Base-by-base conservation (phyloP, 2,329 filamentous ascomycete genomes). In the Epichloe sp. region DNA sequence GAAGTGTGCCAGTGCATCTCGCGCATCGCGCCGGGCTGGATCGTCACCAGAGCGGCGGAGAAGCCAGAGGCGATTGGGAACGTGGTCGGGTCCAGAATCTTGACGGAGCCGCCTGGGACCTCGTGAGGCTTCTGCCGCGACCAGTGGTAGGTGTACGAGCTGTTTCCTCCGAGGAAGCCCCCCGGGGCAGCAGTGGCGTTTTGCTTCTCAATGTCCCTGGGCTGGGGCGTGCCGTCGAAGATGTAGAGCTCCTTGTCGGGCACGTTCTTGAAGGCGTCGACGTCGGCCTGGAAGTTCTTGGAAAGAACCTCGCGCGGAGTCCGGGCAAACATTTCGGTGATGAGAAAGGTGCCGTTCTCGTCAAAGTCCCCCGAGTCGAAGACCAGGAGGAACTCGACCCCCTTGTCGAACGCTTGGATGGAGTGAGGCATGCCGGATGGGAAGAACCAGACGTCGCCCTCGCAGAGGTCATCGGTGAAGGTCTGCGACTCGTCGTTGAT, bases 1-100 rank as follows among this genome's bases (percentile, higher is more conserved):
- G 69, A 71, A 1, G 76, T 75, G 64, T 83, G 79, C 79, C 79
- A 83, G 65, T 83, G 79, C 43, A 83, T 66, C 59, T 83, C 79
- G 21, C 80, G 73, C 76, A 83, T 78, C 1, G 78, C 79, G n/a
- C 79, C 79, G 0, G 79, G 78, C 57, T 79, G 68, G 35, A 82
- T 66, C 2, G 73, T 77, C 10, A 82, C 75, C 2, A 82, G 67
- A 0, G 77, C 78, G 0, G 73, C 73, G 3, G 78, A 76, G 60
- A 82, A 79, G 51, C 69, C 71, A 11, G 60, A 62, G 0, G 79
- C 75, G 31, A 79, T 66, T 5, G 79, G 79, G 63, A 83, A 83
- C 1, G 71, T 78, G 0, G 64, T 60, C 0, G 76, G 71, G 57
- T 83, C 79, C 6, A 82, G 60, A 50, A 82, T 75, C 66, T 82